These are phyloP conservation scores for Saururus chinensis DNA, from an alignment of 164 flowering plant species.

Conservation along the genomic window DNA sequence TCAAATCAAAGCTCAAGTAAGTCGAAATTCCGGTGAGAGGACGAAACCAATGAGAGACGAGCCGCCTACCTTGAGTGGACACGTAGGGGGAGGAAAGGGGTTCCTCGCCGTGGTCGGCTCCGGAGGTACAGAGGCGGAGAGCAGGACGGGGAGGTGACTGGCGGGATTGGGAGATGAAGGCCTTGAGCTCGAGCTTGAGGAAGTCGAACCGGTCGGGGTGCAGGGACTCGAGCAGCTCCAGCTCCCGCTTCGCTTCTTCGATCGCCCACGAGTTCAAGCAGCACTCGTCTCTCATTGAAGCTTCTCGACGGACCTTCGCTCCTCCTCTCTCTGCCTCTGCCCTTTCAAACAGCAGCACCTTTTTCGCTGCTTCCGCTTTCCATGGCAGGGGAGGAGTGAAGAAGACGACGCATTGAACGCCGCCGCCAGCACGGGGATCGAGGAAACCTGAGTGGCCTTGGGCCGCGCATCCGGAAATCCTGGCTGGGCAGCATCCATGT, in stretches of 20 bases:
- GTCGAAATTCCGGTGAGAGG: background rate
- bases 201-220: constrained; percentile 11
- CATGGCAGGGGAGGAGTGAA: background rate
- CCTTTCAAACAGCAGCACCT: background rate
- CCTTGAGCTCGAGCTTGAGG: constrained; percentile 10
- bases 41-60: background rate
- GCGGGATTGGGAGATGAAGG: constrained; percentile 5
- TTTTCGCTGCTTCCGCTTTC: background rate
- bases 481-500: background rate
- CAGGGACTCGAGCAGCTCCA: constrained; percentile 5
- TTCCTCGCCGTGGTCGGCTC: background rate
- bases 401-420: background rate
- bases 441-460: background rate
- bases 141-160: background rate
- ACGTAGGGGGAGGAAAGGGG: constrained; percentile 3
- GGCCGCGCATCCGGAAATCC: background rate
- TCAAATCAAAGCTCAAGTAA: too few relatives aligned
- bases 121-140: background rate
- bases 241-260: constrained; percentile 9
- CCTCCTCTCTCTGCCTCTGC: background rate
- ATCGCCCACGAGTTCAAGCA: constrained; percentile 4
- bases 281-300: background rate
- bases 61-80: constrained; percentile 6
- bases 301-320: background rate
- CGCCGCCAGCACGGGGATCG: background rate